Evolutionary conservation across 768 basidiomycete species (phyloP).

Genomic region (Podaxis sp.): DNA sequence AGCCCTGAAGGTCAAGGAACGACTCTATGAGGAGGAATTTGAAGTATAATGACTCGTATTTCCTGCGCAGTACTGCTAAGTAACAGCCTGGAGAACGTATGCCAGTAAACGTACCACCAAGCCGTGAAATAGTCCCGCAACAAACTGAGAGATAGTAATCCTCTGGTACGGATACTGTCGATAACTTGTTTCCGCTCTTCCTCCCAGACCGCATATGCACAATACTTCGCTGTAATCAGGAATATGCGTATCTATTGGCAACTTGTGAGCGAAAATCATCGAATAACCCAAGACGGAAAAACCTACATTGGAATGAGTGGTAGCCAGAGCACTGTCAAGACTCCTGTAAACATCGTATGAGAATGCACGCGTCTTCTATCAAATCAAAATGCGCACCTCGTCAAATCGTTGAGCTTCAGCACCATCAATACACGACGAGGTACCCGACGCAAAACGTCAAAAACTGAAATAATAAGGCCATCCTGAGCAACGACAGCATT

Average conservation of each 20-base stretch:
- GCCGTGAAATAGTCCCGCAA: conserved; percentile 49
- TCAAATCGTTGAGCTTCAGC: conserved; percentile 83
- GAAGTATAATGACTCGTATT: conserved; percentile 52
- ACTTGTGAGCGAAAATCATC: conserved; percentile 13
- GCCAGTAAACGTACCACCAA: conserved; percentile 63
- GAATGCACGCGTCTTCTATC: background rate
- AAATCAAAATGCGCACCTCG: conserved; percentile 44
- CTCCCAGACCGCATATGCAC: conserved; percentile 74
- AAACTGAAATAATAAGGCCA: conserved; percentile 80
- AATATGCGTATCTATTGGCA: conserved; percentile 73
- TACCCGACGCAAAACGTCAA: conserved; percentile 82
- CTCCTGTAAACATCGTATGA: conserved; percentile 41
- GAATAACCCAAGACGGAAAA: background rate
- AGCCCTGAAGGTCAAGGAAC: conserved; percentile 62
- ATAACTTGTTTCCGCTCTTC: conserved; percentile 55
- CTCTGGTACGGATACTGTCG: conserved; percentile 45
- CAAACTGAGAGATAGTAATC: conserved; percentile 47
- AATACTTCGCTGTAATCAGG: conserved; percentile 87
- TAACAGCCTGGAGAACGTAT: background rate
- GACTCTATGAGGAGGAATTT: conserved; percentile 53
- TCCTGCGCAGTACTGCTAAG: conserved; percentile 37
- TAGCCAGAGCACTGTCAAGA: conserved; percentile 81
- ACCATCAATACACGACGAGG: conserved; percentile 85
- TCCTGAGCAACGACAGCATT: conserved; percentile 80
- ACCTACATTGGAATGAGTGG: conserved; percentile 77